A percentile compares a stretch with the other conserved stretches of the same genome.
Conservation (phyloP, 352 stramenopile genomes). For the Elongisporangium prolatum region DNA sequence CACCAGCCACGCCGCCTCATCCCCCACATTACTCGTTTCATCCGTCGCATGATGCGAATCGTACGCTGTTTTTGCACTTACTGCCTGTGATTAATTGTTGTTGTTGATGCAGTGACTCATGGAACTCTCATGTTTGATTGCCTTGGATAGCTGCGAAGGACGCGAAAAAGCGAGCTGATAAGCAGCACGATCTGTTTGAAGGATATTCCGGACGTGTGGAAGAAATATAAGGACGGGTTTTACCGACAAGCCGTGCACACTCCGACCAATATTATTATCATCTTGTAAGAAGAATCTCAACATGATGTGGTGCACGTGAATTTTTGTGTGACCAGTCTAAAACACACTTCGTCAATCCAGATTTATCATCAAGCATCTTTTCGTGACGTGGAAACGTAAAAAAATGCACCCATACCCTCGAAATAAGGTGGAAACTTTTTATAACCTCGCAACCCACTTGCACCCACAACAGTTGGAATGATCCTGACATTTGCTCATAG, state of each 20-base stretch:
- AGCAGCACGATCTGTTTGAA: conserved; percentile 66
- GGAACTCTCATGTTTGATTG: not conserved
- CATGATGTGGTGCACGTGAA: no score
- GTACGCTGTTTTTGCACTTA: not conserved
- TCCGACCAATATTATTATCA: not conserved
- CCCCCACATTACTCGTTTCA: conserved; percentile 79
- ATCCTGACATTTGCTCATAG: not conserved
- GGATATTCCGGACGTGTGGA: conserved; percentile 64
- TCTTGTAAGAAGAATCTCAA: not conserved
- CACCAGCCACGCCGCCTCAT: conserved; percentile 27
- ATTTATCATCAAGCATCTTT: no score
- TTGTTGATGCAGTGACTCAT: not conserved
- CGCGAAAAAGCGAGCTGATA: conserved; percentile 30
- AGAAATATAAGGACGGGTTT: conserved; percentile 23
- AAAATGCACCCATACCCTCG: not conserved
- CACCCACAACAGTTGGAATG: not conserved
- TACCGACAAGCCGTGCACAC: no score
- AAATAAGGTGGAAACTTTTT: not conserved
- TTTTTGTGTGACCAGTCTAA: no score
- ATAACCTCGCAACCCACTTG: not conserved
- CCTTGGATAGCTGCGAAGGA: conserved; percentile 8
- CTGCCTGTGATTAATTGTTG: not conserved
- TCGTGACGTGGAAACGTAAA: no score
- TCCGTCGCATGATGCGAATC: conserved; percentile 18
- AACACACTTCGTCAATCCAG: no score